phyloP scores from a whole-genome alignment of 495 filamentous ascomycete genomes.

The Penicillium nucicola region DNA sequence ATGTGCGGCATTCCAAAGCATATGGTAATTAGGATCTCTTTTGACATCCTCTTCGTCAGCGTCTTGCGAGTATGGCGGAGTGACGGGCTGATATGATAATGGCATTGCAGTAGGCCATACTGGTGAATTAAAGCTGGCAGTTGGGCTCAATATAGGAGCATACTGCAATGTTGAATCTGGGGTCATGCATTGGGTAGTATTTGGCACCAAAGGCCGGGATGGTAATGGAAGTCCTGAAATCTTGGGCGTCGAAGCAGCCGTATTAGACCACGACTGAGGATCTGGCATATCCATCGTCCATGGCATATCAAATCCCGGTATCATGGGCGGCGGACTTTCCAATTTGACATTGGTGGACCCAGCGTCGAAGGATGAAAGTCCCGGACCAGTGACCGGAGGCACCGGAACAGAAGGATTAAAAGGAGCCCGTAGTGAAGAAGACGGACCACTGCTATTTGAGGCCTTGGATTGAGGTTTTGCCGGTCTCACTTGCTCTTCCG shows the following conservation, averaged over 20 bases:
- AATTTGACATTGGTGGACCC: background rate
- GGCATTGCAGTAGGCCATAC: conserved; percentile 14
- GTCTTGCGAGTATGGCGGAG: conserved; percentile 13
- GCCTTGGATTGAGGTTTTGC: conserved; percentile 12
- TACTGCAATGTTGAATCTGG: conserved; percentile 17
- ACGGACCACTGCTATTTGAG: conserved; percentile 12
- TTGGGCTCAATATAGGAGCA: conserved; percentile 15
- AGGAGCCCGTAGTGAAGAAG: conserved; percentile 7
- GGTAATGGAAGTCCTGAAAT: conserved; percentile 25
- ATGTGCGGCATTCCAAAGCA: conserved; percentile 25
- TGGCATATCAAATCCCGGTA: conserved; percentile 18
- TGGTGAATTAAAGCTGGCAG: conserved; percentile 10
- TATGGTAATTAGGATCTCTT: conserved; percentile 6
- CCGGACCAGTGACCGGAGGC: conserved; percentile 2
- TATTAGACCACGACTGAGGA: conserved; percentile 23
- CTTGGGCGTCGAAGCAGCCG: conserved; percentile 14
- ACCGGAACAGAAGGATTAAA: conserved; percentile 12
- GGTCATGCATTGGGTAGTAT: conserved; percentile 12
- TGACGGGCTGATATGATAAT: conserved; percentile 4
- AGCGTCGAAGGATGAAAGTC: background rate
- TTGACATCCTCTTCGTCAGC: conserved; percentile 23
- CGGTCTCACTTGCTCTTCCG: conserved; percentile 15
- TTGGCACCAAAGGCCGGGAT: conserved; percentile 12
- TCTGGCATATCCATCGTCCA: conserved; percentile 31
- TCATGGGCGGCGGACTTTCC: background rate